A percentile compares a stretch with the other conserved stretches of the same genome.
phyloP scores from a whole-genome alignment of 192 early-diverging fungal genomes.

The Coemansia sp. region DNA sequence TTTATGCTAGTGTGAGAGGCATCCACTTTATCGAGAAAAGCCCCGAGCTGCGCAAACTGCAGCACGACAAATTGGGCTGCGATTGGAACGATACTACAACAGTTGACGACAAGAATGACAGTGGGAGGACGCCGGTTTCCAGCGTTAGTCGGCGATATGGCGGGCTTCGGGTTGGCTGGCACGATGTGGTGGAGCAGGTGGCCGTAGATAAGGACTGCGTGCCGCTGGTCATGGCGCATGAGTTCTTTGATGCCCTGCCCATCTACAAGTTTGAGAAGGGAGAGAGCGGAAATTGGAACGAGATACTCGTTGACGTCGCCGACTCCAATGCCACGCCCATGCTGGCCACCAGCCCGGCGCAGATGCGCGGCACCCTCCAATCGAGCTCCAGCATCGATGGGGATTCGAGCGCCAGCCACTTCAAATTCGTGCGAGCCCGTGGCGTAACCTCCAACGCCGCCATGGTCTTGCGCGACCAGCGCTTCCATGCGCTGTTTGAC shows the following conservation, averaged over 20 bases:
- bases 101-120: constrained; percentile 7
- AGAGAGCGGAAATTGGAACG: constrained; percentile 75
- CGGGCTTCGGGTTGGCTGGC: constrained; percentile 56
- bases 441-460: constrained; percentile 55
- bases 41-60: constrained; percentile 66
- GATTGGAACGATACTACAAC: neutral
- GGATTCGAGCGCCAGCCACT: constrained; percentile 58
- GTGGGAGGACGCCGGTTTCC: neutral
- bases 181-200: constrained; percentile 63
- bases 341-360: neutral
- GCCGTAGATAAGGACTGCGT: constrained; percentile 50
- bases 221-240: constrained; percentile 84
- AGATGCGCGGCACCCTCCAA: neutral
- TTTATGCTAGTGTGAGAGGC: constrained; percentile 58
- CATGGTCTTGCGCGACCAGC: constrained; percentile 44
- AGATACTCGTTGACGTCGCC: constrained; percentile 83
- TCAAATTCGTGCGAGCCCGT: constrained; percentile 70
- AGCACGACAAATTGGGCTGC: constrained; percentile 57
- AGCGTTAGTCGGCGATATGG: neutral
- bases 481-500: constrained; percentile 54
- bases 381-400: neutral
- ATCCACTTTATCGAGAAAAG: constrained; percentile 88
- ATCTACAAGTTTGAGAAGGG: constrained; percentile 75
- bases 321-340: constrained; percentile 44
- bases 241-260: constrained; percentile 97